phyloP scores from a whole-genome alignment of 371 early-diverging fungal species.

The Zychaea mexicana region DNA sequence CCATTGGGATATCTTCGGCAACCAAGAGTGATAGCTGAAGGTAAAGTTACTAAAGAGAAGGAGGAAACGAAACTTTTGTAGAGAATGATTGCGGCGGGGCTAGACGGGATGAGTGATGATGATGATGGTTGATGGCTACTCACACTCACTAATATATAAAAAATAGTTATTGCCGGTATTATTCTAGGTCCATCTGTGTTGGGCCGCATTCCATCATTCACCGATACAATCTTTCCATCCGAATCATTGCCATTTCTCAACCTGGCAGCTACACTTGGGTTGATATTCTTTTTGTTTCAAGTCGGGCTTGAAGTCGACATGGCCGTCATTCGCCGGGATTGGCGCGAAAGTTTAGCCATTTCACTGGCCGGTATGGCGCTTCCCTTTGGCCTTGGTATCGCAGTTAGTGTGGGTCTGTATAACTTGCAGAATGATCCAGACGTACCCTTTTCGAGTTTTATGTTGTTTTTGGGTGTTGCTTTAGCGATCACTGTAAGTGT shows the following conservation, averaged over 20 bases:
- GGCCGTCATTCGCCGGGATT: conserved; percentile 45
- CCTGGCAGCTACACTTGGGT: conserved; percentile 84
- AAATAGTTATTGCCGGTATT: conserved; percentile 71
- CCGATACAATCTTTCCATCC: conserved; percentile 62
- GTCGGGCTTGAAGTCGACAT: conserved; percentile 84
- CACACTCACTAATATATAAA: not conserved
- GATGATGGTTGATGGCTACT: too few species aligned
- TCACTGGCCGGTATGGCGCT: conserved; percentile 74
- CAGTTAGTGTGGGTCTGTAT: conserved; percentile 71
- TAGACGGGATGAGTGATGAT: not conserved
- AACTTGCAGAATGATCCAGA: conserved; percentile 40
- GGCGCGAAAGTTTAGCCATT: conserved; percentile 52
- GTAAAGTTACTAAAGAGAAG: conserved; percentile 10
- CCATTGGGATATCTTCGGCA: conserved; percentile 61
- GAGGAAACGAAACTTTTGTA: not conserved
- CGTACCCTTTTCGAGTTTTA: conserved; percentile 68
- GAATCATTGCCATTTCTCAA: conserved; percentile 70
- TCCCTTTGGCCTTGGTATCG: conserved; percentile 77
- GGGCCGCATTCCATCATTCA: conserved; percentile 71
- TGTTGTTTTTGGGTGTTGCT: conserved; percentile 85
- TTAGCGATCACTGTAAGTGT: conserved; percentile 83
- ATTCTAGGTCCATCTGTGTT: conserved; percentile 79
- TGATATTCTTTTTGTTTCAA: conserved; percentile 89
- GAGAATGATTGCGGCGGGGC: not conserved
- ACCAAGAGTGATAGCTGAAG: conserved; percentile 79